phyloP scores from a whole-genome alignment of 805 yeast species.

The Diddensiella santjacobensis region DNA sequence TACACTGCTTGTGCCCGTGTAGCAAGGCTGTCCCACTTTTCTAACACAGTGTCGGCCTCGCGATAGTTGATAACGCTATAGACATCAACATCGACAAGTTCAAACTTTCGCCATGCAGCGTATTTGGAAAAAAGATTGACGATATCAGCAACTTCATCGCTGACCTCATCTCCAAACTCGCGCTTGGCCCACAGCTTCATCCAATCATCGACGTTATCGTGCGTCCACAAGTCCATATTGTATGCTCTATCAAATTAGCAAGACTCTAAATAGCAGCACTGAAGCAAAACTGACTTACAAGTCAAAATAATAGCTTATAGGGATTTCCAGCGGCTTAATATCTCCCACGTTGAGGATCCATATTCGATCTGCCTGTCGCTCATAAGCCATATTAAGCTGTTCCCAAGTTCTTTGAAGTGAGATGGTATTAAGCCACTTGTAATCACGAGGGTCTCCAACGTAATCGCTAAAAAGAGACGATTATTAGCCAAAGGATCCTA shows the following conservation, averaged over 20 bases:
- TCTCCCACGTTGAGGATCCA: conserved; percentile 34
- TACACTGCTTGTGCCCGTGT: conserved; percentile 11
- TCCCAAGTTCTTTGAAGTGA: conserved; percentile 30
- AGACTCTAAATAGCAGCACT: no score
- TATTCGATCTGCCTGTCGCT: conserved; percentile 22
- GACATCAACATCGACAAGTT: conserved; percentile 13
- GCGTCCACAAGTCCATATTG: conserved; percentile 14
- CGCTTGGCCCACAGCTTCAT: conserved; percentile 13
- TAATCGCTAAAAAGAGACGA: no score
- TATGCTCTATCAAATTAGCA: no score
- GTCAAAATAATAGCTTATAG: conserved; percentile 26
- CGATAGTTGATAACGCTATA: conserved; percentile 15
- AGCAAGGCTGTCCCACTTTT: conserved; percentile 10
- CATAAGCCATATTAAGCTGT: conserved; percentile 29
- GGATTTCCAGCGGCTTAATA: conserved; percentile 29
- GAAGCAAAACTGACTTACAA: no score
- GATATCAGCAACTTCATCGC: conserved; percentile 14
- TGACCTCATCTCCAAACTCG: conserved; percentile 12
- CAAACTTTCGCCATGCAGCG: conserved; percentile 20
- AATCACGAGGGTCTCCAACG: conserved; percentile 33
- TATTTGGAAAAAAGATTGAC: conserved; percentile 6
- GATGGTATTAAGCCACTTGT: conserved; percentile 32
- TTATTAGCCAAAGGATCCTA: no score
- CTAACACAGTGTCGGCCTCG: conserved; percentile 19
- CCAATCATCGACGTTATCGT: conserved; percentile 12